Base-by-base conservation (phyloP, 2,329 filamentous ascomycete species). In the Colletotrichum sp. region DNA sequence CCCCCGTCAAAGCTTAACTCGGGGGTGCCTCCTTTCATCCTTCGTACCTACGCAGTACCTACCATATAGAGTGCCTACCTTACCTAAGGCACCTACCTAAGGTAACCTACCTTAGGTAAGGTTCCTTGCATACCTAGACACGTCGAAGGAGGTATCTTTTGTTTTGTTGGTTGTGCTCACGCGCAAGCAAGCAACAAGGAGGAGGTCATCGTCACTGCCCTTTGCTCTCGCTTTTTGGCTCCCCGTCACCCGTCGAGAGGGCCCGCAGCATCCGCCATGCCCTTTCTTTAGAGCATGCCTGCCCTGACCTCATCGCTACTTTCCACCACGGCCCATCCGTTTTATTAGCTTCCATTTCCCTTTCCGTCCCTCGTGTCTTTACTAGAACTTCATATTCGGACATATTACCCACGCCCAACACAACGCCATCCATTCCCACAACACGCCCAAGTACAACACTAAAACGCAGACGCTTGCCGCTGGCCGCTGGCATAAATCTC, bases 1-100 rank as follows among this genome's bases (percentile, higher is more conserved):
- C 34, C 73, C 63, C 63, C 56, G 28, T 71, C 48, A 75, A 75
- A 75, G 73, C 73, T 75, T 75, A 75, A 74, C 64, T 74, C 55
- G 34, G 43, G 18, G 38, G 36, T 21, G 43, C n/a, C 43, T n/a
- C 43, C 43, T 52, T 52, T n/a, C 38, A n/a, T 48, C 8, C 36
- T 43, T n/a, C 36, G 36, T 43, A 43, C 36, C 36, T 38, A 38
- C 36, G 26, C 26, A 28, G 16, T 36, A 36, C 34, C 13, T 36
- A 36, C 13, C 13, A 36, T 36, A 16, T 16, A 36, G 34, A 16
- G 34, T 36, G 18, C 38, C 9, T 43, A 48, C 43, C 43, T 13
- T 36, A 14, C 34, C 34, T 21, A n/a, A 43, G 36, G 36, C 13
- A 12, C 12, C 32, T 34, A 38, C 34, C 14, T 48, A 21, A 48